Evolutionary conservation across 192 early-diverging fungal species (phyloP), one percentile per base, ranked within the genome.

Genomic region (Mortierella claussenii): DNA sequence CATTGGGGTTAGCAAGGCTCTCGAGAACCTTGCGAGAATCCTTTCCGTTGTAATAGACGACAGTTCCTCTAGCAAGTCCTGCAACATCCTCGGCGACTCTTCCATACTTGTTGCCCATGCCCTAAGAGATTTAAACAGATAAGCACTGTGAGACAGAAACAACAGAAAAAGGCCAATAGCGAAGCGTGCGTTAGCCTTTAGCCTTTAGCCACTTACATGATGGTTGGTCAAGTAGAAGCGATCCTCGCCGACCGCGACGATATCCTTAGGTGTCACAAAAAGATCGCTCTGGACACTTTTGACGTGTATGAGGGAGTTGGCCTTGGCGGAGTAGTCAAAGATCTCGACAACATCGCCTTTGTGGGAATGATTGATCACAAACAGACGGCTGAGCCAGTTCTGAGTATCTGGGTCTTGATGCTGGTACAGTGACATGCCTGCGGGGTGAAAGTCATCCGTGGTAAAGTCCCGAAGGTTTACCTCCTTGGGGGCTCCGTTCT

Each of bases 281-380:
- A 67, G 46, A 9, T 45, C 37, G 31, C 64, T 76, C 46, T 43
- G 26, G 31, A 76, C 45, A 11, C 34, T 65, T 55, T 76, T 76
- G 58, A 76, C 64, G 47, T 46, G 42, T 4, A 58, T 76, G 40
- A 76, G 28, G 3, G 50, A 43, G 26, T 66, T 76, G 23, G 33
- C 26, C 23, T 32, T 26, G 0, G 59, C 1, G 42, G 73, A 61
- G 13, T 67, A 76, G 18, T 76, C 73, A 76, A 76, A 76, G 33
- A 76, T 21, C 53, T 76, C 73, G 36, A 76, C 73, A n/a, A 61
- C 17, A 45, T 76, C 73, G 17, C 73, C 73, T n/a, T 51, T 55
- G 47, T 76, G 73, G 0, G 73, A 76, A 33, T 76, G 63, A 53
- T 76, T 76, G 59, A 76, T 76, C 15, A 76, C 73, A 50, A 76